Base-by-base conservation (phyloP, 495 filamentous ascomycete species). In the Viridothelium virens region DNA sequence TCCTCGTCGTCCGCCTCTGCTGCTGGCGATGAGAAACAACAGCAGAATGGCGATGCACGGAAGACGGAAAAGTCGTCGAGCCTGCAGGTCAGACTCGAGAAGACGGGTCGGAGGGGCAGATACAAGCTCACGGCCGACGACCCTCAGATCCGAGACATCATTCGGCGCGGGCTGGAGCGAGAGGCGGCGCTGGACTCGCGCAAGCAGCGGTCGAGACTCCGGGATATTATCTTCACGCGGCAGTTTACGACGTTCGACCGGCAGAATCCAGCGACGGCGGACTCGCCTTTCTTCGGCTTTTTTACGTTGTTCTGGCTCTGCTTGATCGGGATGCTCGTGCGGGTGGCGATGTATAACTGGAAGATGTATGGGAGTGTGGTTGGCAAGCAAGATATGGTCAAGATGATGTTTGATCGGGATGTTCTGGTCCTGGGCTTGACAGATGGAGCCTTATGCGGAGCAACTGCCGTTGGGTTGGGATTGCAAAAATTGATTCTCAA, bases 241-340 rank as follows among this genome's bases (percentile, higher is more conserved):
- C 84, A 83, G 63, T 88, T 89, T 70, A 87, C 87, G 0, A 78
- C 85, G 4, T 91, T 91, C 69, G 89, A 91, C 73, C 80, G 85
- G 12, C 84, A 86, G 66, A 89, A 89, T 74, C 78, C 80, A 5
- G 73, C 74, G 1, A 80, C 79, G 12, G 77, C 79, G 12, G 79
- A 83, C 16, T 85, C 82, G 34, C 82, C 84, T 9, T 91, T 90
- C 68, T 84, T 88, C 70, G 89, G 89, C 38, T 91, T 91, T 75
- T 91, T 89, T 68, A 88, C 86, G 1, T 80, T 91, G 4, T 90
- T 91, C 75, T 91, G 89, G 83, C 80, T 91, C 61, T 79, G 79
- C 2, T 84, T 89, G 66, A 79, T 79, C 33, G 73, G 90, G 61
- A 77, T 87, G 69, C 78, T 89, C 38, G 66, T 89, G 48, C 84